Base-by-base conservation (phyloP, 2,329 filamentous ascomycete species). In the Didymella keratinophila region DNA sequence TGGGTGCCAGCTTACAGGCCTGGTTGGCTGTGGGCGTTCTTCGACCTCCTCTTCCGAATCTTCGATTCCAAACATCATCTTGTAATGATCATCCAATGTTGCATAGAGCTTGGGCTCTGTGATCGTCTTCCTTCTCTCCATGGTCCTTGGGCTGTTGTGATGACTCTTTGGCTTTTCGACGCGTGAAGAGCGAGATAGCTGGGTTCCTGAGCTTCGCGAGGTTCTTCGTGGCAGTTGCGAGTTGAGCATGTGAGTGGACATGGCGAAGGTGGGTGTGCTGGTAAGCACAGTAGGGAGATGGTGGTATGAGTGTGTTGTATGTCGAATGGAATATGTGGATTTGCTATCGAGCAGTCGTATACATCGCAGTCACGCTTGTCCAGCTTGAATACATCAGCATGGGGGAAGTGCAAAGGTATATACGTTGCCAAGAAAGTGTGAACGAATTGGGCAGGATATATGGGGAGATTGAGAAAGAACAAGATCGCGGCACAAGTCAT, bases 1-100 rank as follows among this genome's bases (percentile, higher is more conserved):
- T 2, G 89, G 88, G 73, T 93, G 90, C 90, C 90, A 93, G 80
- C 89, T 92, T 44, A 91, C 80, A 6, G 90, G 89, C 41, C 90
- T 67, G 48, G 64, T 66, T 32, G 67, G 61, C 48, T 74, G 67
- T 39, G 61, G 67, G 39, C 60, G 67, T 27, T 71, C 65, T 23
- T 74, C 70, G 16, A 58, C 28, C 8, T 50, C 61, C 47, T 71
- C 68, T 30, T 76, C 71, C 30, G 69, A 60, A 43, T 64, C 65
- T 14, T 64, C 57, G 27, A 75, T 64, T 8, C 76, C 76, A 61
- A 77, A 77, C 75, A 78, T 78, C 72, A 77, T 75, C 56, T 74
- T 75, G 67, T 71, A 78, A 52, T 78, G 76, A 59, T 78, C 76
- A 47, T 78, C 76, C 8, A 78, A 62, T 7, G 74, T 77, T 21